Evolutionary conservation across 306 rosid species (phyloP).

Genomic region (Fragaria iinumae): DNA sequence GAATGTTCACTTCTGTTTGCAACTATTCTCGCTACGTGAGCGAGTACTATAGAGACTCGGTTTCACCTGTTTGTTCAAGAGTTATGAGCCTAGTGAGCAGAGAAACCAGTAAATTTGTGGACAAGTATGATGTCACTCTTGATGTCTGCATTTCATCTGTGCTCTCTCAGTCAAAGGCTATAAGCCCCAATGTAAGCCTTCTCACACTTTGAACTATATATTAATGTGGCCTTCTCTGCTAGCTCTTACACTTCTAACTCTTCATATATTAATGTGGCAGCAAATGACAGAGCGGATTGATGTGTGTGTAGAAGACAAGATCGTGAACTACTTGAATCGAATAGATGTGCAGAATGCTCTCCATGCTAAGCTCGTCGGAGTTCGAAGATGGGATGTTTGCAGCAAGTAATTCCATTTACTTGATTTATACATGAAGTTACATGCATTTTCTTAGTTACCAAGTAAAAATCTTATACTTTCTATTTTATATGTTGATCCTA

Average conservation of each 20-base stretch:
- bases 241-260: not conserved
- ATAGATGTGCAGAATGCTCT: slow-evolving; percentile 63
- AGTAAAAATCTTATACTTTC: not conserved
- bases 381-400: slow-evolving; percentile 50
- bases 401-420: slow-evolving; percentile 41
- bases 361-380: slow-evolving; percentile 66
- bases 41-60: slow-evolving; percentile 35
- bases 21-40: slow-evolving; percentile 45
- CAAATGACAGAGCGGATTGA: slow-evolving; percentile 50
- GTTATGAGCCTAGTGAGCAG: slow-evolving; percentile 66
- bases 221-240: not conserved
- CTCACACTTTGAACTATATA: not conserved
- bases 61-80: slow-evolving; percentile 39
- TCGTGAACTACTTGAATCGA: slow-evolving; percentile 50
- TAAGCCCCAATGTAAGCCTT: slow-evolving; percentile 48
- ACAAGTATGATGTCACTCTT: slow-evolving; percentile 77
- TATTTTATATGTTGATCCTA: not conserved
- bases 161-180: slow-evolving; percentile 53
- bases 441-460: not conserved
- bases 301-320: slow-evolving; percentile 69
- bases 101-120: slow-evolving; percentile 77
- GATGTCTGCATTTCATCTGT: slow-evolving; percentile 74
- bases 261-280: not conserved
- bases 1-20: slow-evolving; percentile 37
- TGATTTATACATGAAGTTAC: not conserved